phyloP scores from a whole-genome alignment of 306 rosid species.

The Betula pendula region DNA sequence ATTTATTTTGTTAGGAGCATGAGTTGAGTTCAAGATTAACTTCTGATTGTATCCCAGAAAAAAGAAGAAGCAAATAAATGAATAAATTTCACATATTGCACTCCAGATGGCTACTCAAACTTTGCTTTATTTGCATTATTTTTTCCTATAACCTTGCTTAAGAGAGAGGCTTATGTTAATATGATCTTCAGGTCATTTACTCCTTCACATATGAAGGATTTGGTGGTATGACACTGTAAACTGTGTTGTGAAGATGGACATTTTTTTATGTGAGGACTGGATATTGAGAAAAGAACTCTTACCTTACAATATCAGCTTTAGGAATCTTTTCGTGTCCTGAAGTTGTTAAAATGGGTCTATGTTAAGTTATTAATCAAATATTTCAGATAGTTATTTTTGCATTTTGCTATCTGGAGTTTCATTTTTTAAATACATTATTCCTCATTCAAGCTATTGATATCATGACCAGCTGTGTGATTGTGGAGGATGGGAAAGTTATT shows the following conservation, averaged over 20 bases:
- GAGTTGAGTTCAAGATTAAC: neutral
- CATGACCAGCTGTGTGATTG: slow-evolving; percentile 70
- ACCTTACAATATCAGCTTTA: neutral
- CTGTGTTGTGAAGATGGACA: slow-evolving; percentile 4
- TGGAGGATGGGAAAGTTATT: slow-evolving; percentile 69
- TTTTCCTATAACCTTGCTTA: neutral
- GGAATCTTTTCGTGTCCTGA: neutral
- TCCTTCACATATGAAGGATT: neutral
- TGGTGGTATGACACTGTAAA: neutral
- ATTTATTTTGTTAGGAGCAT: neutral
- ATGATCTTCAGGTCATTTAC: neutral
- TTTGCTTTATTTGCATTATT: neutral
- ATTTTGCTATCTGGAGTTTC: neutral
- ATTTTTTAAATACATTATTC: slow-evolving; percentile 4
- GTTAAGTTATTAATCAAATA: neutral
- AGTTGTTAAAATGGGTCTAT: neutral
- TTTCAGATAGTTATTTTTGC: neutral
- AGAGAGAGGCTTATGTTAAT: neutral
- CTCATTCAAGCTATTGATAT: slow-evolving; percentile 31
- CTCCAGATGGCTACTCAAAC: neutral
- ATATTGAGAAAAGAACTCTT: neutral
- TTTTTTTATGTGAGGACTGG: neutral
- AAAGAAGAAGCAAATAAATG: neutral
- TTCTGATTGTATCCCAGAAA: neutral
- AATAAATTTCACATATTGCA: neutral